These are phyloP conservation scores for Rhododendron molle DNA, from an alignment of 148 eudicot genomes.

Conservation along the genomic window DNA sequence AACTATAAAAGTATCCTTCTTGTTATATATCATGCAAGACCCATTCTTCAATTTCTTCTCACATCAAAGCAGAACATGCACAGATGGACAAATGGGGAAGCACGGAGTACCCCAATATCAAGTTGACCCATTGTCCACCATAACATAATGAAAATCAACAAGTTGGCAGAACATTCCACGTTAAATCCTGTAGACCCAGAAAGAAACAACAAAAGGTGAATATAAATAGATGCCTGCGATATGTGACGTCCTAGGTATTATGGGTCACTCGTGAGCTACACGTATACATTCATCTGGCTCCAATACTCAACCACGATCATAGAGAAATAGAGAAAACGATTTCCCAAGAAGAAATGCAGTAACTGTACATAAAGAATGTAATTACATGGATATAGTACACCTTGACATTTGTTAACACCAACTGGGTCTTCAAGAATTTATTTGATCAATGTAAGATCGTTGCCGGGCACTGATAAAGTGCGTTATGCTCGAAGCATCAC, in stretches of 20 bases:
- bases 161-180: not conserved
- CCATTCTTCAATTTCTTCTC: not conserved
- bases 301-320: not conserved
- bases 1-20: not conserved
- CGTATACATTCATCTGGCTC: not conserved
- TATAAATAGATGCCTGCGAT: not conserved
- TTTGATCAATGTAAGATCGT: conserved; percentile 47
- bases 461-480: conserved; percentile 50
- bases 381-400: not conserved
- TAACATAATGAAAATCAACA: not conserved
- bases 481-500: conserved; percentile 53
- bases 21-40: not conserved
- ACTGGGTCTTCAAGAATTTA: conserved; percentile 33
- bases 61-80: not conserved
- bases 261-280: not conserved
- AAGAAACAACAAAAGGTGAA: not conserved
- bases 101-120: not conserved
- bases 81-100: not conserved
- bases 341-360: not conserved
- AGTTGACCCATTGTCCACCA: not conserved
- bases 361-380: not conserved
- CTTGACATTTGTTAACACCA: not conserved
- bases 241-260: not conserved
- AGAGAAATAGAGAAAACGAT: not conserved
- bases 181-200: not conserved